Conservation (phyloP, 1,284 basidiomycete genomes). For the Neonothopanus nambi region DNA sequence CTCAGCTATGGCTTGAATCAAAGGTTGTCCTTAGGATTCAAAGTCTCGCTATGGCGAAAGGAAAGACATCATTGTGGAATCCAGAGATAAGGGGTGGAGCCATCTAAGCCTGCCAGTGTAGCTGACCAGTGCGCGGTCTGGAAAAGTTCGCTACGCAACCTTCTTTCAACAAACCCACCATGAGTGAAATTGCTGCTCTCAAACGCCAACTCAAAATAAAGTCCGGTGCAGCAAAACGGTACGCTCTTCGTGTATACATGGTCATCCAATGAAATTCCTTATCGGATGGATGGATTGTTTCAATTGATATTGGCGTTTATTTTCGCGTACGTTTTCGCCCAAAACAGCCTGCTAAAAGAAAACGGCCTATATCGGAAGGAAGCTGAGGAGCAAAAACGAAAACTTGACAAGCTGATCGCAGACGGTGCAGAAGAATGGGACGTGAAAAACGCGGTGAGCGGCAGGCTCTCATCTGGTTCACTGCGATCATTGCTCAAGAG, state of each 20-base stretch:
- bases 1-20: too few species aligned
- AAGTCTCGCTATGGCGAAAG: too few species aligned
- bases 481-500: not conserved
- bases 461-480: not conserved
- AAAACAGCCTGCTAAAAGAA: slow-evolving; percentile 71
- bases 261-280: not conserved
- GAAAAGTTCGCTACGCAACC: too few species aligned
- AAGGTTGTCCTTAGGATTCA: too few species aligned
- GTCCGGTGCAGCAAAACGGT: slow-evolving; percentile 74
- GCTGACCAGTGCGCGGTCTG: too few species aligned
- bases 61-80: too few species aligned
- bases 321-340: too few species aligned
- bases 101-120: too few species aligned
- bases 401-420: slow-evolving; percentile 63
- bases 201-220: slow-evolving; percentile 82
- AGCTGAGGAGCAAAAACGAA: slow-evolving; percentile 56
- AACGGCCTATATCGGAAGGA: slow-evolving; percentile 70
- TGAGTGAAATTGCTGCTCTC: slow-evolving; percentile 50
- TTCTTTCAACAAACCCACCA: too few species aligned
- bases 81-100: too few species aligned
- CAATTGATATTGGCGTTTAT: not conserved
- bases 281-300: slow-evolving; percentile 3
- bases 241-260: slow-evolving; percentile 20
- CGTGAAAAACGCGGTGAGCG: slow-evolving; percentile 76
- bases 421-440: slow-evolving; percentile 77